Conservation (phyloP, 345 rosid genomes). For the Brassica nigra region DNA sequence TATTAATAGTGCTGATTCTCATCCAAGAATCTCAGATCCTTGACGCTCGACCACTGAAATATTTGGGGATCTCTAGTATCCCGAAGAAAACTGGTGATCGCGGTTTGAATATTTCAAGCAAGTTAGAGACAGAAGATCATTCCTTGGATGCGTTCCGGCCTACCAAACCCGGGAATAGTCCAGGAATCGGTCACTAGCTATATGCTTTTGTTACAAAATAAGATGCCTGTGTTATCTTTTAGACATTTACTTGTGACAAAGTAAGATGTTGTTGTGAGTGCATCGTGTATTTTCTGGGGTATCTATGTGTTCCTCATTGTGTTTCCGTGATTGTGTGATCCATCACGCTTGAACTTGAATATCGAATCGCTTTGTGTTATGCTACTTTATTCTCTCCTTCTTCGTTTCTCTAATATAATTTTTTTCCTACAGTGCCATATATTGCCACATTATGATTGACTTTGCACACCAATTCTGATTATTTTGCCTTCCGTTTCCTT, state of each 20-base stretch:
- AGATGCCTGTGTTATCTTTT: not conserved
- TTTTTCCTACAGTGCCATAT: not conserved
- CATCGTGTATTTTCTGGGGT: not conserved
- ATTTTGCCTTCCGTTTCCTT: not conserved
- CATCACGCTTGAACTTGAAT: slow-evolving; percentile 12
- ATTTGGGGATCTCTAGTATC: slow-evolving; percentile 11
- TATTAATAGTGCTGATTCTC: slow-evolving; percentile 41
- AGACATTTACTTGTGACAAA: not conserved
- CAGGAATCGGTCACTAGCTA: slow-evolving; percentile 61
- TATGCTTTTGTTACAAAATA: slow-evolving; percentile 7
- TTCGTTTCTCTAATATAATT: not conserved
- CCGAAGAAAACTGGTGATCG: slow-evolving; percentile 4
- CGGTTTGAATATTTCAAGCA: slow-evolving; percentile 8
- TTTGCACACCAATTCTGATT: not conserved
- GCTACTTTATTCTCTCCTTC: slow-evolving; percentile 1
- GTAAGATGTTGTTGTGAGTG: slow-evolving; percentile 23
- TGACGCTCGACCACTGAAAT: slow-evolving; percentile 46
- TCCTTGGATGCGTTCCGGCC: slow-evolving; percentile 51
- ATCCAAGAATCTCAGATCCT: slow-evolving; percentile 42
- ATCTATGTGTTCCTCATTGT: slow-evolving; percentile 12
- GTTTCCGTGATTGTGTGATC: slow-evolving; percentile 31
- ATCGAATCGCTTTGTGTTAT: slow-evolving; percentile 9
- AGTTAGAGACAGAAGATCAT: slow-evolving; percentile 33
- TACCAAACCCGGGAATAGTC: slow-evolving; percentile 63
- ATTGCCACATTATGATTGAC: not conserved